phyloP scores from a whole-genome alignment of 257 asterid genomes.

The Perilla frutescens region DNA sequence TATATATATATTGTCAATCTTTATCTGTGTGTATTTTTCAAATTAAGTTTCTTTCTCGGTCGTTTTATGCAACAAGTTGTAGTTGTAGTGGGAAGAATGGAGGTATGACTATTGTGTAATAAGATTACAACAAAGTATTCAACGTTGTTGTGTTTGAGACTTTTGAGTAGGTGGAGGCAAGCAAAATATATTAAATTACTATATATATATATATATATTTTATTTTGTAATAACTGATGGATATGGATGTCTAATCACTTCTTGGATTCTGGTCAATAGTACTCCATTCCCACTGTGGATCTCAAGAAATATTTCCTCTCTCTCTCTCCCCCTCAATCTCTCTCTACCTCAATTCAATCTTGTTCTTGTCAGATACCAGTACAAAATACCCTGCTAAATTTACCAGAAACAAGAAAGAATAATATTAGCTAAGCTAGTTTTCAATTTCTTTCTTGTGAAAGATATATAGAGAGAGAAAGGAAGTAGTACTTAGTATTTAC shows the following conservation, averaged over 20 bases:
- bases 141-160: neutral
- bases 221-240: neutral
- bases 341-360: constrained; percentile 25
- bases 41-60: neutral
- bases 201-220: neutral
- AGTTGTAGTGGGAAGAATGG: neutral
- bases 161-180: constrained; percentile 16
- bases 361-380: constrained; percentile 31
- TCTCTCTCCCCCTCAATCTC: neutral
- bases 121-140: constrained; percentile 22
- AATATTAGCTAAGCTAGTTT: neutral
- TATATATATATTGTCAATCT: too few relatives aligned
- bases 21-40: neutral
- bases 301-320: constrained; percentile 28
- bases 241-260: constrained; percentile 34
- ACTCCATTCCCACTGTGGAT: constrained; percentile 29
- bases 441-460: constrained; percentile 15
- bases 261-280: constrained; percentile 32
- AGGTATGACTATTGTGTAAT: neutral
- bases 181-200: neutral
- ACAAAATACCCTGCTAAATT: constrained; percentile 27
- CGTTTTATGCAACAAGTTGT: constrained; percentile 8
- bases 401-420: constrained; percentile 20
- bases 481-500: too few relatives aligned
- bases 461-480: neutral